Base-by-base conservation (phyloP, 176 grass and related monocot genomes). In the Aegilops speltoides region DNA sequence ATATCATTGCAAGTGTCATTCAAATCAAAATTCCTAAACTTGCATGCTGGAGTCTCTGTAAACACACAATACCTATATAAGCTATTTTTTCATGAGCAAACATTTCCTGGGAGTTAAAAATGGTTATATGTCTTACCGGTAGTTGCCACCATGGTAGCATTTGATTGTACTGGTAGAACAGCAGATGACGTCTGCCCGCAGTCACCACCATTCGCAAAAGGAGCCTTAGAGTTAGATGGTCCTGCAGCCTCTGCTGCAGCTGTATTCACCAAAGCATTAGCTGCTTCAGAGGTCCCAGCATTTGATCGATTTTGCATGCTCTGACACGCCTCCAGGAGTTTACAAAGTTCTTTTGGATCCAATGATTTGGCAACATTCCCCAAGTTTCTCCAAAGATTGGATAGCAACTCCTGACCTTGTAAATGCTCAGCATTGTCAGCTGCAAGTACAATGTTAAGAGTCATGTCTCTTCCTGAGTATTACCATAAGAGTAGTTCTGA, bases 21-120 rank as follows among this genome's bases (percentile, higher is more conserved):
- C 92, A 99, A 86, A 97, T 99, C 97, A 88, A 99, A 99, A 87
- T 97, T 92, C 72, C 91, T 94, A 43, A 94, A 57, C 52, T 90
- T 91, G 79, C 83, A 85, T 52, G 83, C 60, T 69, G 68, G 43
- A 81, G 78, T 80, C 59, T 99, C 94, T 99, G 90, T 48, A 6
- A 76, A 79, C 20, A 84, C 28, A 46, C 2, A 79, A 78, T 68
- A 60, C 10, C 22, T 28, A 37, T 72, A 62, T 69, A 68, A 83
- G 65, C 63, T 76, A 60, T 57, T 64, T 46, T 64, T 70, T 78
- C 20, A 87, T 25, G 11, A 79, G 32, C 46, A 84, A 76, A 81
- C n/a, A 70, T 71, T 80, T 76, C 43, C 50, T 80, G 16, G 68
- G 28, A 23, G 22, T 38, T 32, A 33, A 40, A 33, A 69, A 81